Evolutionary conservation across 352 stramenopile genomes (phyloP), one percentile per base, ranked within the genome.

Genomic region (Pilasporangium apinafurcum): DNA sequence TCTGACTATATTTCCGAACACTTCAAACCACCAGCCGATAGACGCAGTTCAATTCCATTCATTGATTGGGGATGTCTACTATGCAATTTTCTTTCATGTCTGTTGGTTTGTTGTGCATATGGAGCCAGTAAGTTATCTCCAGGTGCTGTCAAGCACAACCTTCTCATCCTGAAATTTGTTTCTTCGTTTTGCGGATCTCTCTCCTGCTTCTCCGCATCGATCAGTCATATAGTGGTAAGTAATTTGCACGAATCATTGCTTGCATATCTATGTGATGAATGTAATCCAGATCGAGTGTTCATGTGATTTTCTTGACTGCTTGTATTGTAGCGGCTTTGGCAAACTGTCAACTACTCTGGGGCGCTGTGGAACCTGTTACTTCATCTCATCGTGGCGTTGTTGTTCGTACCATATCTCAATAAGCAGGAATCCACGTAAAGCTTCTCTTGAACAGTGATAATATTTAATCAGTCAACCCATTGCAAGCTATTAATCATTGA

Each of bases 81-180:
- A 22, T 87, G 75, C 52, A 87, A 87, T 37, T 53, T 66, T 13
- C 17, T 78, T 13, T 56, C 73, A 7, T 76, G 59, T 22, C 25
- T 81, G 10, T 45, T 86, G 21, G 54, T 69, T 28, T 72, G 66
- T 16, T 20, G 66, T 13, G 66, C 72, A 1, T 87, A 87, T 36
- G 65, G 69, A 30, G 35, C 69, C 21, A 85, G 59, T 25, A 58
- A 68, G 13, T 46, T 83, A 22, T 71, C 70, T 8, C 48, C 68
- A 1, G 52, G 41, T 5, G 48, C 45, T 5, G 35, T 83, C 32
- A 65, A 56, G 10, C 67, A 80, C 32, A 85, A 85, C 22, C 40
- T 87, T 14, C 55, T 85, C 5, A 60, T 75, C 16, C 54, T 79
- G 47, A 87, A 87, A 55, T 87, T 87, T 52, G 75, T 84, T n/a